Conservation (phyloP, 306 rosid genomes). For the Trichosanthes cucumerina region DNA sequence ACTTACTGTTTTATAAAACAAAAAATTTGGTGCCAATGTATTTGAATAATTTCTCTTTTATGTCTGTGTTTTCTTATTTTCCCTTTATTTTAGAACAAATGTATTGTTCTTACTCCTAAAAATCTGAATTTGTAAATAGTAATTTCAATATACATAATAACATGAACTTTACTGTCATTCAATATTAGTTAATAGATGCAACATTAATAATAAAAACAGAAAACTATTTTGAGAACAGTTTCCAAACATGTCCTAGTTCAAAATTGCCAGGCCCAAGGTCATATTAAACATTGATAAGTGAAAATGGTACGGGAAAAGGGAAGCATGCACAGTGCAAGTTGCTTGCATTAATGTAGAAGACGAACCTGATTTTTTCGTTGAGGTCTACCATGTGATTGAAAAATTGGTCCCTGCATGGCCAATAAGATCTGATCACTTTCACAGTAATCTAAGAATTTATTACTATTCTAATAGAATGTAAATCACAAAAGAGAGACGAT, state of each 20-base stretch:
- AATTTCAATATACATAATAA: background rate
- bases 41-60: background rate
- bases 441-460: background rate
- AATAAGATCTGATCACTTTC: background rate
- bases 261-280: background rate
- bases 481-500: constrained; percentile 4
- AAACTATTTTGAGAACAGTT: background rate
- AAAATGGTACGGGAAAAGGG: background rate
- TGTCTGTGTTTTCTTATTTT: background rate
- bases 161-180: background rate
- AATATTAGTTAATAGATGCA: background rate
- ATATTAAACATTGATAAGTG: background rate
- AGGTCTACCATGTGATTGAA: constrained; percentile 41
- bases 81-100: background rate
- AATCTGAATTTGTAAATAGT: background rate
- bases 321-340: background rate
- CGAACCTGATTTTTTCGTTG: constrained; percentile 54
- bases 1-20: background rate
- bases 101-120: background rate
- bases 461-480: background rate
- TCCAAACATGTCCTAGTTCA: background rate
- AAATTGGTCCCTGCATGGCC: constrained; percentile 45
- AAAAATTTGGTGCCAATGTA: background rate
- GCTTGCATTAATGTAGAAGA: background rate
- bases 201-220: background rate